Percentiles rank a stretch among this genome's conserved stretches.
phyloP scores from a whole-genome alignment of 2,329 filamentous ascomycete genomes.

The Zymoseptoria brevis region DNA sequence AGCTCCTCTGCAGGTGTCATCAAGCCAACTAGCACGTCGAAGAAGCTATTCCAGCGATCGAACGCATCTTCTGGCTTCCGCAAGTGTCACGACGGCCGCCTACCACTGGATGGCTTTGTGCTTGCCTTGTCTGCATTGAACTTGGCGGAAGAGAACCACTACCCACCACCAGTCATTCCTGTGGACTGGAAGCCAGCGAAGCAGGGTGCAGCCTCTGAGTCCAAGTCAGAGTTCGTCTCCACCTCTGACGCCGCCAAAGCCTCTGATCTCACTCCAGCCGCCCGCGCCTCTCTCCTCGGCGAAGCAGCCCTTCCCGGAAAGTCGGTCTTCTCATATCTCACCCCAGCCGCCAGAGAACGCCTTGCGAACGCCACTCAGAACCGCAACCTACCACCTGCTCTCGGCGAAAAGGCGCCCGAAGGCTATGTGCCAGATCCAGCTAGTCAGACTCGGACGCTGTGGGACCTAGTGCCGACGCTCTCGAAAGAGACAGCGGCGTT shows the following conservation, averaged over 20 bases:
- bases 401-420: slow-evolving; percentile 61
- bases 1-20: slow-evolving; percentile 17
- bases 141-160: slow-evolving; percentile 42
- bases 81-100: slow-evolving; percentile 74
- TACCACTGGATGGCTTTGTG: slow-evolving; percentile 73
- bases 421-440: slow-evolving; percentile 57
- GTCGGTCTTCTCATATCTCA: slow-evolving; percentile 91
- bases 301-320: slow-evolving; percentile 78
- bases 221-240: slow-evolving; percentile 48
- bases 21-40: slow-evolving; percentile 65
- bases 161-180: slow-evolving; percentile 61
- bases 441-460: slow-evolving; percentile 50
- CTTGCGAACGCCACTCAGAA: slow-evolving; percentile 70
- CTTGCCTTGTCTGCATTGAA: slow-evolving; percentile 47
- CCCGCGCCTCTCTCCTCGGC: slow-evolving; percentile 71
- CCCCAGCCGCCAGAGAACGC: slow-evolving; percentile 65
- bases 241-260: slow-evolving; percentile 69
- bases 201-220: slow-evolving; percentile 26
- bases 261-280: slow-evolving; percentile 65
- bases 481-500: slow-evolving; percentile 37
- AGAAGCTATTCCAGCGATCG: slow-evolving; percentile 39
- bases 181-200: slow-evolving; percentile 61
- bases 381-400: slow-evolving; percentile 65
- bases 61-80: slow-evolving; percentile 40
- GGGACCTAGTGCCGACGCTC: slow-evolving; percentile 40